phyloP scores from a whole-genome alignment of 106 monocot genomes.

The Acorus gramineus region DNA sequence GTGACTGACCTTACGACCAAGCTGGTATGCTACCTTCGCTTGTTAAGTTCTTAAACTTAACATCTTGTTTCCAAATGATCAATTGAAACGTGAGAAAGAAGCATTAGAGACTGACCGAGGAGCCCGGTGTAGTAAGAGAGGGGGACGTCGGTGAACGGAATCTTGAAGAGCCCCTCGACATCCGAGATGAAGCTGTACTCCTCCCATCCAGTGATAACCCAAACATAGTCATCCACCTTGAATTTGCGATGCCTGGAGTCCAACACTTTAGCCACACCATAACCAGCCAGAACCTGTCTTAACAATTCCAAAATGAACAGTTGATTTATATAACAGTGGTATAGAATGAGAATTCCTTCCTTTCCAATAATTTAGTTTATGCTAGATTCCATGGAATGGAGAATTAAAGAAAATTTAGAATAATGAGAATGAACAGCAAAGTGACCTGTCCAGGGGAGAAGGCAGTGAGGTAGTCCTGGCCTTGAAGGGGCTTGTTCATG shows the following conservation, averaged over 20 bases:
- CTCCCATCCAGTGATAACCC: conserved; percentile 7
- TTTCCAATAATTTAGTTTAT: too few species aligned
- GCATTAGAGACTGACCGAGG: conserved; percentile 4
- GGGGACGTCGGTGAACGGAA: conserved; percentile 3
- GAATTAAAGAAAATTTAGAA: too few species aligned
- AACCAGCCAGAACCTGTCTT: conserved; percentile 1
- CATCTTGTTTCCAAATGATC: too few species aligned
- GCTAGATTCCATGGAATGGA: too few species aligned
- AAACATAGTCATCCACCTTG: not conserved
- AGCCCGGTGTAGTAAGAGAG: conserved; percentile 6
- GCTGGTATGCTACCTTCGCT: too few species aligned
- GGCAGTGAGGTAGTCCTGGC: conserved; percentile 7
- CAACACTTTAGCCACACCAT: conserved; percentile 1
- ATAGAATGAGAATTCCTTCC: too few species aligned
- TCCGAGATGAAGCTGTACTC: conserved; percentile 5
- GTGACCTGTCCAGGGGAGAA: conserved; percentile 34
- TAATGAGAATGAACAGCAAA: too few species aligned
- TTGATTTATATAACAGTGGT: too few species aligned
- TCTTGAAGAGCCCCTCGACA: not conserved
- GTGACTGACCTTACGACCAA: too few species aligned
- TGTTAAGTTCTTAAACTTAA: too few species aligned
- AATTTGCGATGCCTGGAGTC: not conserved
- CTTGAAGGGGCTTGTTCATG: conserved; percentile 21
- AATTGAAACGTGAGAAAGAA: too few species aligned
- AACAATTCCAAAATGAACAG: too few species aligned